These are phyloP conservation scores for Phytophthora gonapodyides DNA, from an alignment of 352 stramenopile genomes.

Conservation along the genomic window DNA sequence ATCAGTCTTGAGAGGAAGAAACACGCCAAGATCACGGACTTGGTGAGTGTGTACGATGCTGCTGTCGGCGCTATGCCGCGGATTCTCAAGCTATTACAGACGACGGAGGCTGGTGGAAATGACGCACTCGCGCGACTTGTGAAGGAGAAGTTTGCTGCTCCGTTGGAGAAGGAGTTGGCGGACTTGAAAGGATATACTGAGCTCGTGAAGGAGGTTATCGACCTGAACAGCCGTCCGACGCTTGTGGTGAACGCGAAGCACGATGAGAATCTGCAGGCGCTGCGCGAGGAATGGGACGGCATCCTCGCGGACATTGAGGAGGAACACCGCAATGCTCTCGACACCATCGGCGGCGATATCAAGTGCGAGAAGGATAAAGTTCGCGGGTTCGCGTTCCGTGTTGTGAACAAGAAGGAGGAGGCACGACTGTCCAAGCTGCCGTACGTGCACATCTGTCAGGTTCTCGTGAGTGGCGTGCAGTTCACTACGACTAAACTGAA, in stretches of 20 bases:
- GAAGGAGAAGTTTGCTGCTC: slow-evolving; percentile 48
- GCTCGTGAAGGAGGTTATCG: slow-evolving; percentile 85
- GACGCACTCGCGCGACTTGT: slow-evolving; percentile 42
- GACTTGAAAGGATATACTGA: slow-evolving; percentile 72
- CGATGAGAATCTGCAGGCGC: slow-evolving; percentile 71
- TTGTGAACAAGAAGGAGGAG: slow-evolving; percentile 94
- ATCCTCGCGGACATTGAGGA: slow-evolving; percentile 83
- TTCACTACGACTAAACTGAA: slow-evolving; percentile 96
- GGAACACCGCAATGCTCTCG: slow-evolving; percentile 61
- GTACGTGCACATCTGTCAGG: slow-evolving; percentile 92
- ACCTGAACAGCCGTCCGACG: slow-evolving; percentile 78
- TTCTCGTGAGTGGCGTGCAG: slow-evolving; percentile 98
- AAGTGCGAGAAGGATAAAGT: slow-evolving; percentile 94
- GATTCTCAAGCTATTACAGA: slow-evolving; percentile 56
- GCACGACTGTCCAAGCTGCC: slow-evolving; percentile 88
- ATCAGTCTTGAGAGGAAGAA: slow-evolving; percentile 73
- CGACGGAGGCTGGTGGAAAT: slow-evolving; percentile 34
- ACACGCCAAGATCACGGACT: slow-evolving; percentile 73
- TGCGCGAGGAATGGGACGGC: slow-evolving; percentile 80
- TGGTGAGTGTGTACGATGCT: slow-evolving; percentile 86
- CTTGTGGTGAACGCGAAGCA: slow-evolving; percentile 87
- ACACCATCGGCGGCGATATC: slow-evolving; percentile 79
- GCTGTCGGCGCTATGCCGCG: slow-evolving; percentile 71
- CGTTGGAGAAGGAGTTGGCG: slow-evolving; percentile 60
- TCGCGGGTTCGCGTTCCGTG: slow-evolving; percentile 93